Conservation (phyloP, 2,329 filamentous ascomycete species). For the Neofusicoccum sp. region DNA sequence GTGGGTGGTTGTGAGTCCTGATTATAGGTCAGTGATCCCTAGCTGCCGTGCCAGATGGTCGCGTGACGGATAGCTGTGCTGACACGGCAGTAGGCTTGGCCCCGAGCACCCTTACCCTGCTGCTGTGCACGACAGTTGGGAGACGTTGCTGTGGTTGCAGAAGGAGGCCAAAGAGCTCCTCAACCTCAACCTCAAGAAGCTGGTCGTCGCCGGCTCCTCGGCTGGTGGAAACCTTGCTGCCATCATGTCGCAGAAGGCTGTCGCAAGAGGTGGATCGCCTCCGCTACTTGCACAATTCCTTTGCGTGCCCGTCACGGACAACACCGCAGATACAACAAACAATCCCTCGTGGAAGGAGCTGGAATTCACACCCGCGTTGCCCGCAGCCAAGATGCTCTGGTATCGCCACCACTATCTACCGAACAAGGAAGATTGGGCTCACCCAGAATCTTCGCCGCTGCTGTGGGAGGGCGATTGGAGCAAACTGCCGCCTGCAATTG, state of each 20-base stretch:
- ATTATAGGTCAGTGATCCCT: neutral
- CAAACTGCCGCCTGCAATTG: slow-evolving; percentile 35
- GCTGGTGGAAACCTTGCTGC: slow-evolving; percentile 28
- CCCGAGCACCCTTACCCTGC: slow-evolving; percentile 42
- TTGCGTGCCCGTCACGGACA: slow-evolving; percentile 41
- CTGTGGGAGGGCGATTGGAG: slow-evolving; percentile 27
- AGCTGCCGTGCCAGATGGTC: neutral
- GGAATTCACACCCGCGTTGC: slow-evolving; percentile 32
- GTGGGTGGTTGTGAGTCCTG: slow-evolving; percentile 14
- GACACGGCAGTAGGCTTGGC: slow-evolving; percentile 29
- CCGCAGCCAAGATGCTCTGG: slow-evolving; percentile 40
- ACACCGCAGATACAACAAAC: slow-evolving; percentile 33
- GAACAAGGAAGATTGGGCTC: slow-evolving; percentile 26
- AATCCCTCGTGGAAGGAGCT: slow-evolving; percentile 22
- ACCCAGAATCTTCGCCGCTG: slow-evolving; percentile 39
- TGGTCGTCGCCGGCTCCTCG: slow-evolving; percentile 38
- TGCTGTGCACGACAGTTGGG: slow-evolving; percentile 36
- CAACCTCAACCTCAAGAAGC: slow-evolving; percentile 29
- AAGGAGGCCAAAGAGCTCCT: slow-evolving; percentile 4
- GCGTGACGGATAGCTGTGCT: neutral
- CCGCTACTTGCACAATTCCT: slow-evolving; percentile 25
- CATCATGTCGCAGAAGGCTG: neutral
- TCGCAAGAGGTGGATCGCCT: neutral
- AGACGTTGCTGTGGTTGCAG: slow-evolving; percentile 10
- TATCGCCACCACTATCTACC: slow-evolving; percentile 42